Evolutionary conservation across 2,329 filamentous ascomycete genomes (phyloP).

Genomic region (Trichophyton equinum): DNA sequence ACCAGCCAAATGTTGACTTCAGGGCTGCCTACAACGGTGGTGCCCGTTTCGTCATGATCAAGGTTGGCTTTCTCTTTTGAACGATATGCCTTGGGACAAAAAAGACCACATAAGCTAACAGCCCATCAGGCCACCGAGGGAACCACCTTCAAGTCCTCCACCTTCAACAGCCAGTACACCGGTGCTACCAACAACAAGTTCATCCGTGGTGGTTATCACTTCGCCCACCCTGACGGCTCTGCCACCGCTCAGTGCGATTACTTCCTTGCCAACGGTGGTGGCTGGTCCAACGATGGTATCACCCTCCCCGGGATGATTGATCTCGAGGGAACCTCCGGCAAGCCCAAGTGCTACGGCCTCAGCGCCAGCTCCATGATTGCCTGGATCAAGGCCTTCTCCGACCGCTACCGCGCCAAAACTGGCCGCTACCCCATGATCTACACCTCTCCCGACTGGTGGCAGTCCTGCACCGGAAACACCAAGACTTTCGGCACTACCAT

Average conservation of each 20-base stretch:
- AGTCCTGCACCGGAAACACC: constrained; percentile 40
- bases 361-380: constrained; percentile 36
- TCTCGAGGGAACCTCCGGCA: constrained; percentile 35
- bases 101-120: background rate
- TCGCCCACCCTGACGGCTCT: constrained; percentile 38
- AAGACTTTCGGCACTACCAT: constrained; percentile 35
- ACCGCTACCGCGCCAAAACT: constrained; percentile 38
- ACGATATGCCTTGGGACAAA: background rate
- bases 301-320: constrained; percentile 48
- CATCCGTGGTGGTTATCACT: constrained; percentile 47
- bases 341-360: constrained; percentile 36
- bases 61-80: constrained; percentile 19
- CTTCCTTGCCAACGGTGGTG: constrained; percentile 43
- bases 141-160: constrained; percentile 35
- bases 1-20: constrained; percentile 31
- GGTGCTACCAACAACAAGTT: constrained; percentile 40
- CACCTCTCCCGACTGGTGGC: constrained; percentile 44
- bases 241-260: constrained; percentile 40
- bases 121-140: constrained; percentile 39
- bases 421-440: constrained; percentile 43
- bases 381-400: constrained; percentile 44
- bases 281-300: constrained; percentile 42
- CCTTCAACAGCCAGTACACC: constrained; percentile 39
- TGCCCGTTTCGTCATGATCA: constrained; percentile 37
- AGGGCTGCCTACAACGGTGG: constrained; percentile 27